Percentiles rank a stretch among this genome's conserved stretches.
Conservation (phyloP, 2,329 filamentous ascomycete genomes). For the Trichoderma sp. region DNA sequence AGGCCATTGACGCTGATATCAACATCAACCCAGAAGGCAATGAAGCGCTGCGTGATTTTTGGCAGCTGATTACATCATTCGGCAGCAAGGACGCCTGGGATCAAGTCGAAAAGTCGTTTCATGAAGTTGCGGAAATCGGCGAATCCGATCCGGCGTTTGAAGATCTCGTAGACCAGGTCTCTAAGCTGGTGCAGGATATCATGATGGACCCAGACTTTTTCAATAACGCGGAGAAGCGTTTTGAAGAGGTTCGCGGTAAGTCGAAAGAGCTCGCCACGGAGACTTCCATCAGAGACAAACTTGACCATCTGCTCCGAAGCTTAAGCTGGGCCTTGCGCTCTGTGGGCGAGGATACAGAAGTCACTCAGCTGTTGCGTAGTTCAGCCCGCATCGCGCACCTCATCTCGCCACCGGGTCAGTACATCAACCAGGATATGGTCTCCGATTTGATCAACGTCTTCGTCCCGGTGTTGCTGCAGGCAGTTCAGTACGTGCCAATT, state of each 20-base stretch:
- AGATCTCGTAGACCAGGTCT: conserved; percentile 70
- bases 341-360: conserved; percentile 69
- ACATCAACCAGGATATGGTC: conserved; percentile 70
- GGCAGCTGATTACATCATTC: conserved; percentile 77
- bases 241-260: conserved; percentile 54
- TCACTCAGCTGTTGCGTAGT: conserved; percentile 69
- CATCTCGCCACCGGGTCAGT: conserved; percentile 64
- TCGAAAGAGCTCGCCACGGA: conserved; percentile 66
- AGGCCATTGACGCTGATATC: conserved; percentile 69
- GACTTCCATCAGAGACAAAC: conserved; percentile 69
- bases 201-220: conserved; percentile 86
- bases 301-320: conserved; percentile 72
- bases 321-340: conserved; percentile 67
- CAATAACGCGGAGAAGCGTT: conserved; percentile 64
- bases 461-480: conserved; percentile 72
- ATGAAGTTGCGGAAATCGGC: conserved; percentile 71
- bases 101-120: conserved; percentile 67
- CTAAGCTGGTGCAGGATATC: conserved; percentile 74
- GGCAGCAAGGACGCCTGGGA: conserved; percentile 76
- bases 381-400: conserved; percentile 68
- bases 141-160: conserved; percentile 82
- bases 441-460: conserved; percentile 79
- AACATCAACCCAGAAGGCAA: conserved; percentile 74
- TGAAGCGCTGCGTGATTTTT: conserved; percentile 75
- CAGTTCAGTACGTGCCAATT: conserved; percentile 85